Evolutionary conservation across 768 basidiomycete species (phyloP).

Genomic region (Crepidotus variabilis): DNA sequence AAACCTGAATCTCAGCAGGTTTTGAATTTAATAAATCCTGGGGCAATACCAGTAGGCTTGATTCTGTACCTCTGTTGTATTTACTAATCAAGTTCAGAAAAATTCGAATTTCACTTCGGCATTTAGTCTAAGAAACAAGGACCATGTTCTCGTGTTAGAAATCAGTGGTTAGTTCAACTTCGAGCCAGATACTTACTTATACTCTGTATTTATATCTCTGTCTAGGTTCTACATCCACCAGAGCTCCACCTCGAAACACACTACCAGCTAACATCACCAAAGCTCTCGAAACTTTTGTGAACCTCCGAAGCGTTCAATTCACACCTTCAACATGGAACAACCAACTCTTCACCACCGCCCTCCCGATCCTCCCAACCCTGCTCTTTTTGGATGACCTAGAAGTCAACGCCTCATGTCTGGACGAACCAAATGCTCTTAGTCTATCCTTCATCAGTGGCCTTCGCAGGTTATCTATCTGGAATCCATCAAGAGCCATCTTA

Average conservation of each 20-base stretch:
- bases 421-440: slow-evolving; percentile 24
- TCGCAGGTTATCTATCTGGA: slow-evolving; percentile 25
- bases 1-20: slow-evolving; percentile 26
- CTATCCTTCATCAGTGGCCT: slow-evolving; percentile 27
- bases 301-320: slow-evolving; percentile 29
- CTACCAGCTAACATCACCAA: slow-evolving; percentile 22
- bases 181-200: too few relatives aligned
- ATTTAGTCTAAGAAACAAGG: slow-evolving; percentile 32
- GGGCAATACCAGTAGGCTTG: slow-evolving; percentile 28
- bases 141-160: slow-evolving; percentile 38
- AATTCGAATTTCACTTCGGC: slow-evolving; percentile 37
- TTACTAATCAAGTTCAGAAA: slow-evolving; percentile 18
- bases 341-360: slow-evolving; percentile 27
- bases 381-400: slow-evolving; percentile 22
- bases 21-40: slow-evolving; percentile 33
- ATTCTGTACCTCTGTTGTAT: background rate
- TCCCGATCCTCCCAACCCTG: slow-evolving; percentile 21
- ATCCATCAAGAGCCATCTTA: slow-evolving; percentile 38
- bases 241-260: slow-evolving; percentile 27
- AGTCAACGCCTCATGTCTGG: slow-evolving; percentile 34
- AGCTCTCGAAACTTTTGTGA: slow-evolving; percentile 27
- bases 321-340: slow-evolving; percentile 30
- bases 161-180: slow-evolving; percentile 45
- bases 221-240: slow-evolving; percentile 22
- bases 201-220: background rate